Conservation (phyloP, 495 filamentous ascomycete species). For the Xylaria palmicola region DNA sequence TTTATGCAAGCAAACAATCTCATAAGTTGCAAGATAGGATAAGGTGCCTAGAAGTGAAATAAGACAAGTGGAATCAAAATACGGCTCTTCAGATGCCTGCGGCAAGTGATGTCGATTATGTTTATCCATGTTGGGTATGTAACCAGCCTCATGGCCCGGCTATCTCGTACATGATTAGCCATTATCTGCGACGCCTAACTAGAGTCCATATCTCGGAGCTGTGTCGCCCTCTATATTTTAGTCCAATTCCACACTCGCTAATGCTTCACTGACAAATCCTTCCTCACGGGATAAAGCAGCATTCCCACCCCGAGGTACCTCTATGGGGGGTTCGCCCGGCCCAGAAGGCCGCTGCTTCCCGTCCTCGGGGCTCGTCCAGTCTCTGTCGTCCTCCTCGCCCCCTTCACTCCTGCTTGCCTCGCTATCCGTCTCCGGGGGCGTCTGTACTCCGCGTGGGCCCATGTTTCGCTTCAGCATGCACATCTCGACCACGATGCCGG, state of each 20-base stretch:
- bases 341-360: slow-evolving; percentile 18
- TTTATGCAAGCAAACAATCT: too few species aligned
- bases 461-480: slow-evolving; percentile 53
- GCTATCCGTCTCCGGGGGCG: slow-evolving; percentile 48
- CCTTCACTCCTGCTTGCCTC: slow-evolving; percentile 40
- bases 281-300: slow-evolving; percentile 18
- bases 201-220: neutral
- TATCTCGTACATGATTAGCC: too few species aligned
- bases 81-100: too few species aligned
- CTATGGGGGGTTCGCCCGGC: neutral
- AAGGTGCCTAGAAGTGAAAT: too few species aligned
- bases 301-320: slow-evolving; percentile 17
- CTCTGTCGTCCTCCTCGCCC: slow-evolving; percentile 29
- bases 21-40: too few species aligned
- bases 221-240: slow-evolving; percentile 21
- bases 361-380: slow-evolving; percentile 25
- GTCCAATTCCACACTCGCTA: slow-evolving; percentile 46
- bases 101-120: neutral
- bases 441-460: slow-evolving; percentile 27
- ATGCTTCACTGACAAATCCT: slow-evolving; percentile 41
- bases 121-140: neutral
- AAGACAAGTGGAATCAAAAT: too few species aligned
- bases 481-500: slow-evolving; percentile 64
- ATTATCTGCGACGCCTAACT: neutral
- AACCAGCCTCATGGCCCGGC: too few species aligned